These are phyloP conservation scores for Fusarium palustre DNA, from an alignment of 2,329 filamentous ascomycete genomes.

Conservation along the genomic window DNA sequence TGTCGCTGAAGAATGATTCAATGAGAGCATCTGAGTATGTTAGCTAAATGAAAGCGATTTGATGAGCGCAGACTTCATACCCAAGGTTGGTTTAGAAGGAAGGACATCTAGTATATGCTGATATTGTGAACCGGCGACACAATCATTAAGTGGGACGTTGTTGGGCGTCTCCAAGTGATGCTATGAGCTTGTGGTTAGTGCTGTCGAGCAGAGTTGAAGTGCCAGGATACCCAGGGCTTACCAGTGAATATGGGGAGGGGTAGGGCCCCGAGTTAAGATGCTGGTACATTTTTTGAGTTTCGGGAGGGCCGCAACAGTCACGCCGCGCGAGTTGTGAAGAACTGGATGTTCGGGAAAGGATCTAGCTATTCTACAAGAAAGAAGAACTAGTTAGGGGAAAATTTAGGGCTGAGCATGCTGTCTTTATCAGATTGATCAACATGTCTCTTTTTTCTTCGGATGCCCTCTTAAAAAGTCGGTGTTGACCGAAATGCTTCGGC, in stretches of 20 bases:
- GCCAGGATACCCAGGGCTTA: not conserved
- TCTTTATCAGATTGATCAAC: not conserved
- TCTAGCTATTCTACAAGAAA: not conserved
- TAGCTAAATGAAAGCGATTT: not conserved
- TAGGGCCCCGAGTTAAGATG: not conserved
- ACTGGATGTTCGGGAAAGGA: not conserved
- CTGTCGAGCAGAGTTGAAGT: rapidly evolving
- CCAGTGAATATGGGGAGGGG: not conserved
- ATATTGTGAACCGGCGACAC: not conserved
- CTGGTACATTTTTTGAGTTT: constrained; percentile 7
- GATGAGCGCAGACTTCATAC: not conserved
- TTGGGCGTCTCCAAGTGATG: not conserved
- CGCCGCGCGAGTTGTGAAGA: not conserved
- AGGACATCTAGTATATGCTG: constrained; percentile 2
- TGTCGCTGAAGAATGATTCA: constrained; percentile 22
- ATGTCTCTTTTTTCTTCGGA: not conserved
- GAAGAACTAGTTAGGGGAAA: too few relatives aligned
- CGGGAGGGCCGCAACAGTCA: not conserved
- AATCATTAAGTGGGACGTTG: not conserved
- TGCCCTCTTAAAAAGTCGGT: constrained; percentile 17
- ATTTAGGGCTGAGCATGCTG: not conserved
- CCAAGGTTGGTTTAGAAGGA: not conserved
- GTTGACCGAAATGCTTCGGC: constrained; percentile 29
- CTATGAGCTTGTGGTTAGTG: constrained; percentile 1
- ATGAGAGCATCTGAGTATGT: constrained; percentile 8